Evolutionary conservation across 2,329 filamentous ascomycete species (phyloP).

Genomic region (Pestalotiopsis sp.): DNA sequence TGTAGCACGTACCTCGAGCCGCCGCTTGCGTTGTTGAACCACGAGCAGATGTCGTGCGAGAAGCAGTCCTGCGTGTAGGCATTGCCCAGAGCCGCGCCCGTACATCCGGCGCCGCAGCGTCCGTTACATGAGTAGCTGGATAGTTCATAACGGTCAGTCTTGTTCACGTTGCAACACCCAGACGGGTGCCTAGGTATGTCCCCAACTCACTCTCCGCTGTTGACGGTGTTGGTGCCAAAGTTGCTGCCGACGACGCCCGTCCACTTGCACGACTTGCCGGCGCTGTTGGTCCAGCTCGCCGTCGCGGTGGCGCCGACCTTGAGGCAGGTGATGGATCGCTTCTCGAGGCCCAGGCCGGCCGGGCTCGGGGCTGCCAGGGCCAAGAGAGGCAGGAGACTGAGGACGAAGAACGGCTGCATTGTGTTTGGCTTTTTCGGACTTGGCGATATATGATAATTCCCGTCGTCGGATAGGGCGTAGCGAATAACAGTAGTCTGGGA

Average conservation of each 20-base stretch:
- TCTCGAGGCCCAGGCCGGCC: constrained; percentile 14
- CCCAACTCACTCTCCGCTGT: constrained; percentile 41
- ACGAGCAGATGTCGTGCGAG: constrained; percentile 51
- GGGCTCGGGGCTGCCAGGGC: constrained; percentile 14
- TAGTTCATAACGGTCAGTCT: background rate
- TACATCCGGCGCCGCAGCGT: constrained; percentile 47
- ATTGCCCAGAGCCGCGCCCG: constrained; percentile 42
- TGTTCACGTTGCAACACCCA: background rate
- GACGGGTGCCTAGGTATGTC: background rate
- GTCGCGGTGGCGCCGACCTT: constrained; percentile 40
- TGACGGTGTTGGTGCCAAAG: constrained; percentile 40
- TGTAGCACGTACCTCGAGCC: constrained; percentile 38
- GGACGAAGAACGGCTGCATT: constrained; percentile 12
- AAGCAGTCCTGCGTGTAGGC: constrained; percentile 52
- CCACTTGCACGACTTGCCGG: constrained; percentile 41
- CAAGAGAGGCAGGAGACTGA: constrained; percentile 13
- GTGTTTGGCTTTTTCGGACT: background rate
- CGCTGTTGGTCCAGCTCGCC: constrained; percentile 45
- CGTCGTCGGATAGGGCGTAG: background rate
- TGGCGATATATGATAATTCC: background rate
- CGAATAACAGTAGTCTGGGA: too few relatives aligned
- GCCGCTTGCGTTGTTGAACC: constrained; percentile 48
- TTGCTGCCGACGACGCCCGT: constrained; percentile 47
- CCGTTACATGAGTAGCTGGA: constrained; percentile 47
- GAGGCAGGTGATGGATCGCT: constrained; percentile 38